These are phyloP conservation scores for Myriosclerotinia duriaeana DNA, from an alignment of 2,329 filamentous ascomycete species.

Conservation along the genomic window DNA sequence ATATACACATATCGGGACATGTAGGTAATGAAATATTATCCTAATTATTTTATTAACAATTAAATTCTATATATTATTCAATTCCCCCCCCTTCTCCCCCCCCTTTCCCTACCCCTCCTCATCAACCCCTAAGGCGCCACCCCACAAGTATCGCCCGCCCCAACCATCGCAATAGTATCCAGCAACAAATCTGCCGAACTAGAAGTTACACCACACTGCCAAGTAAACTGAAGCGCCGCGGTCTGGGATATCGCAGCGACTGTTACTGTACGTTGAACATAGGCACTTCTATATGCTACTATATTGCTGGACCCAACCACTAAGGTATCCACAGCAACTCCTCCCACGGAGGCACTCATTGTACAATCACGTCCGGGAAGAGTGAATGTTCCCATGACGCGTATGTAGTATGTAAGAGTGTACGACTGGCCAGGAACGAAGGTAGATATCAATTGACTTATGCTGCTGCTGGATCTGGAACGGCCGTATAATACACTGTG, in stretches of 20 bases:
- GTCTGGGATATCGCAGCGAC: not conserved
- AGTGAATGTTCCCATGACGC: not conserved
- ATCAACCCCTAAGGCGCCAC: not conserved
- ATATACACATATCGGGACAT: no score
- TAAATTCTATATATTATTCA: no score
- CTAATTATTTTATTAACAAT: no score
- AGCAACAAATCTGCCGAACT: not conserved
- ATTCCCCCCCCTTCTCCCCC: no score
- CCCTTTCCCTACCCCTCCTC: no score
- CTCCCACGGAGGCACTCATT: not conserved
- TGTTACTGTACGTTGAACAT: not conserved
- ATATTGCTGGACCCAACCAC: not conserved
- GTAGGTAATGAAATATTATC: no score
- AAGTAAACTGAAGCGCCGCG: not conserved
- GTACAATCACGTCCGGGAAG: not conserved
- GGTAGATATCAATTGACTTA: not conserved
- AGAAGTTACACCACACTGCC: not conserved
- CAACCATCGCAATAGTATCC: conserved; percentile 7
- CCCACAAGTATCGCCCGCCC: not conserved
- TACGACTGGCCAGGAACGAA: not conserved
- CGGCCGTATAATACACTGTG: not conserved
- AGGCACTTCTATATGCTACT: not conserved
- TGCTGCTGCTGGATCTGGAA: not conserved
- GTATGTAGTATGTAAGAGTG: conserved; percentile 4
- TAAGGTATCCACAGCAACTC: not conserved